Evolutionary conservation across 345 rosid genomes (phyloP), one percentile per base, ranked within the genome.

Genomic region (Brassica juncea): DNA sequence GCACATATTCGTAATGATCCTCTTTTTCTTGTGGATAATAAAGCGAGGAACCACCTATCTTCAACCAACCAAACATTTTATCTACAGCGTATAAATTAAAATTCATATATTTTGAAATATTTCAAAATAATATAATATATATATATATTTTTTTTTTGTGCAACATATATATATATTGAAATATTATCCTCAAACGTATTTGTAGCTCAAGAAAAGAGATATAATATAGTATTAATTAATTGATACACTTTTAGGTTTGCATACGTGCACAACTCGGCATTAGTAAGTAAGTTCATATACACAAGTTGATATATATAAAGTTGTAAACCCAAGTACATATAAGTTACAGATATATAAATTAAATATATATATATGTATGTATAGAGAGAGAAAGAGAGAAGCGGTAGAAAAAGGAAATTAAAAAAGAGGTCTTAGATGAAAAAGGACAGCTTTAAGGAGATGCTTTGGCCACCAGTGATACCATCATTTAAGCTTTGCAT

Each of bases 401-500:
- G 55, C n/a, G 49, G 60, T 55, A 66, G 59, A 32, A 72, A 28
- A 72, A 16, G 62, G 28, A 57, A 65, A 58, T 4, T 69, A 70
- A 32, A 44, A 58, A 32, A 58, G 66, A 62, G 30, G 63, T 47
- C 8, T 60, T 68, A 60, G 71, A 80, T 47, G 80, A 81, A 76
- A 76, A 76, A 76, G 77, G 84, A 76, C 80, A 76, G 84, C 73
- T 76, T 81, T 75, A 81, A 70, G 80, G 79, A 81, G 77, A 76
- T 81, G 84, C 84, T 76, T 81, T 81, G 80, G 80, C 80, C 77
- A 75, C 80, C 80, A 76, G 80, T 25, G 76, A 71, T 65, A 81
- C 80, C 84, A 81, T 81, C 84, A 81, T 81, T 75, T 76, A 81
- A 76, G 84, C 84, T 81, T 76, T 81, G 80, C 84, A 81, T 81